Base-by-base conservation (phyloP, 2,329 filamentous ascomycete genomes). In the Aureobasidium sp. region DNA sequence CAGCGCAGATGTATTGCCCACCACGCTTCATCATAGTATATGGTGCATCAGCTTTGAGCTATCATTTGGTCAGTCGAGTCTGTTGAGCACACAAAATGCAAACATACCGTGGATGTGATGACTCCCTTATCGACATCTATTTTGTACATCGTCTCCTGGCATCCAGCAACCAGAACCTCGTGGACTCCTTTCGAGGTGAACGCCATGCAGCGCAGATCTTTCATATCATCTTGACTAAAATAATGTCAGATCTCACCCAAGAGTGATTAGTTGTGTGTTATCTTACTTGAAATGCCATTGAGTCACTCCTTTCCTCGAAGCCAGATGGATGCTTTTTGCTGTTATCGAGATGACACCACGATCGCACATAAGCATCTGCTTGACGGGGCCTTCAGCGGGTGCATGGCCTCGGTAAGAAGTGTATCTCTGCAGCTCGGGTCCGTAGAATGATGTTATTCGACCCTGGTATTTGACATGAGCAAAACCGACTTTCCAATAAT, bases 11-110 rank as follows among this genome's bases (percentile, higher is more conserved):
- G 69, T 94, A 91, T 58, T 91, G 87, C 61, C 81, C 83, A 60
- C 86, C 89, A 68, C 89, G 88, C 73, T 91, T 94, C 91, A 99
- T 96, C 64, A 95, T 87, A 5, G 86, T 94, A 69, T 97, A 97
- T 63, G 90, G 85, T 65, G 87, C 82, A 57, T 88, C 84, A 0
- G 90, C 87, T 29, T 83, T 80, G 64, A 94, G 75, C 84, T 89
- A 36, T 16, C 29, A 10, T 13, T 39, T n/a, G 29, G 32, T 65
- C 39, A 65, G 61, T 32, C 21, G 5, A 21, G 36, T 13, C 15
- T 27, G n/a, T 27, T 13, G 4, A 7, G 30, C 16, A 10, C 6
- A 37, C 13, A 10, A 7, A 13, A 8, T 10, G 29, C n/a, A 50
- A 9, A 72, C 65, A 44, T 54, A 74, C 72, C 9, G 74, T 77